Base-by-base conservation (phyloP, 495 filamentous ascomycete species). In the Hamigera avellanea region DNA sequence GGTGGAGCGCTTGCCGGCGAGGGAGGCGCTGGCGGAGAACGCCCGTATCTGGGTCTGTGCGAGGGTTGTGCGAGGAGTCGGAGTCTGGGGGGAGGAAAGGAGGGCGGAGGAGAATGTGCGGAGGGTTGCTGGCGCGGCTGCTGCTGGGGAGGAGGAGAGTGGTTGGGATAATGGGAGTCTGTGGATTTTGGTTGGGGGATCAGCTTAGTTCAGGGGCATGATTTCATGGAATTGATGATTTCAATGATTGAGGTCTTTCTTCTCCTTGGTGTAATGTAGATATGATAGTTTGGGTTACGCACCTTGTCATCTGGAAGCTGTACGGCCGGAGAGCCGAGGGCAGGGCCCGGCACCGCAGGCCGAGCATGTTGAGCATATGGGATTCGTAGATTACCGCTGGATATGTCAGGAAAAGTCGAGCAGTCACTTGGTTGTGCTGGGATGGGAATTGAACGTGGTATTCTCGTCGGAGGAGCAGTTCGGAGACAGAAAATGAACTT, bases 1-100 rank as follows among this genome's bases (percentile, higher is more conserved):
- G 3, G 81, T 84, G 39, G 70, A 48, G 39, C 81, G 63, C 27
- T 66, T 71, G 9, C 66, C 68, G 43, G 62, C 66, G 16, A 79
- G 56, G 8, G 59, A 52, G 7, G 62, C 56, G 27, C 57, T 62
- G 13, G 61, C 57, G 5, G 62, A 60, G 50, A 69, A 69, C 0
- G 54, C 42, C 26, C 65, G 61, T 32, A 41, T 39, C 34, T 63
- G 54, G 3, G 33, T 13, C 41, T 52, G 50, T 23, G 2, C 52
- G 50, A 41, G 17, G 34, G 36, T 39, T 34, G 43, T 21, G 40
- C 44, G 35, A 19, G 59, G 42, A 37, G 48, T 33, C 42, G 51
- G n/a, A 38, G 8, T 6, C 37, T 28, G 30, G 52, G 44, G 36
- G 44, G 37, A 38, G 58, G 41, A 26, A 57, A 41, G 26, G 57